Evolutionary conservation across 208 protist genomes (phyloP).

Genomic region (Plasmodiophora brassicae): DNA sequence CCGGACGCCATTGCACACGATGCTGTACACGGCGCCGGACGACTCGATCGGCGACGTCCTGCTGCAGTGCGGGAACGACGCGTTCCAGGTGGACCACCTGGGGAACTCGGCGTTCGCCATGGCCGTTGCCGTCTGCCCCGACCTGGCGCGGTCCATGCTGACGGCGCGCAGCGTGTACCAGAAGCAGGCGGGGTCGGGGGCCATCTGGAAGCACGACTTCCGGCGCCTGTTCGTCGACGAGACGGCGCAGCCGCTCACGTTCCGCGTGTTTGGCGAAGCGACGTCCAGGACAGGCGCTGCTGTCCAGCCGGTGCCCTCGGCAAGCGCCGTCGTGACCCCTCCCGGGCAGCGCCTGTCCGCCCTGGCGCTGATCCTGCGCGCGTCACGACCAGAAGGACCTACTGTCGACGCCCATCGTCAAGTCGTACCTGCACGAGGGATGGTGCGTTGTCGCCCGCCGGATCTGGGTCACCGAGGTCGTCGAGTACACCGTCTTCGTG

Average conservation of each 20-base stretch:
- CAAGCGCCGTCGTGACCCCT: too few species aligned
- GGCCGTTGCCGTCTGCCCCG: background rate
- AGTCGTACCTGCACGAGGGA: background rate
- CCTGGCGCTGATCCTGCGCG: too few species aligned
- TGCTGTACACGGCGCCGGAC: slow-evolving; percentile 7
- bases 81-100: background rate
- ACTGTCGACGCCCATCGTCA: too few species aligned
- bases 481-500: slow-evolving; percentile 19
- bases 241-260: background rate
- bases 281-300: too few species aligned
- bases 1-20: background rate
- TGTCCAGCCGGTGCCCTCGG: too few species aligned
- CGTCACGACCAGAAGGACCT: too few species aligned
- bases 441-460: background rate
- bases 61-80: background rate
- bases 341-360: too few species aligned
- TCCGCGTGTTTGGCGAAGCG: too few species aligned
- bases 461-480: background rate
- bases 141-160: background rate
- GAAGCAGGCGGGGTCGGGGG: background rate
- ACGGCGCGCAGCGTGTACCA: background rate
- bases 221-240: background rate
- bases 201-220: slow-evolving; percentile 31
- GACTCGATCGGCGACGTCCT: background rate
- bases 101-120: slow-evolving; percentile 2